Evolutionary conservation across 164 flowering plant species (phyloP), one percentile per base, ranked within the genome.

Genomic region (Piper betle): DNA sequence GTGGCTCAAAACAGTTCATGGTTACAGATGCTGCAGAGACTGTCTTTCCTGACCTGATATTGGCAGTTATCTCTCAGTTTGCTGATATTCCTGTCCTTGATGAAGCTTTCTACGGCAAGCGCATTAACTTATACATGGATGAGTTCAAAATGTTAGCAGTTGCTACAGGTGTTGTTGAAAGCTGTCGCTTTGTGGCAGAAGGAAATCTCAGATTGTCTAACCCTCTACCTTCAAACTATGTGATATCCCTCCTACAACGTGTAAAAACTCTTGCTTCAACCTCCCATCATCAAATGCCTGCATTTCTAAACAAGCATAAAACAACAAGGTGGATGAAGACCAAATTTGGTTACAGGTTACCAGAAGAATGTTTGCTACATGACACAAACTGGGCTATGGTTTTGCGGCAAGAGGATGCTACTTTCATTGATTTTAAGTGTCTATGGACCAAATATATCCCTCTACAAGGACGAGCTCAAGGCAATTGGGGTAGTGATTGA

Each of bases 1-100:
- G 37, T 60, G 53, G 62, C 37, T 43, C 38, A 41, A 18, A 12
- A 60, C 62, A 11, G 5, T 17, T 4, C 52, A 41, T 18, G 92
- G 87, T 52, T 82, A 77, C 56, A 71, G 57, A 63, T 46, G 75
- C 64, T 84, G 88, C 2, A 40, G 60, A 4, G 37, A 70, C 13
- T 66, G 55, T 69, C 16, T 19, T 67, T 15, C 66, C 61, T 48
- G 60, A 61, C 57, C 40, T 52, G 4, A 55, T 52, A 37, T 71
- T 70, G 78, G 67, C 37, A 39, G 12, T 58, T 0, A 58, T 71
- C 3, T 64, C 65, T 16, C 41, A 13, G 12, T 41, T 63, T 63
- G 65, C 64, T 8, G 68, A 68, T 66, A 66, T 71, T 61, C 78
- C 78, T 38, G 8, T 66, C 13, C 37, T 68, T 58, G 71, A 68